These are phyloP conservation scores for Boeremia exigua DNA, from an alignment of 2,329 filamentous ascomycete genomes.

Conservation along the genomic window DNA sequence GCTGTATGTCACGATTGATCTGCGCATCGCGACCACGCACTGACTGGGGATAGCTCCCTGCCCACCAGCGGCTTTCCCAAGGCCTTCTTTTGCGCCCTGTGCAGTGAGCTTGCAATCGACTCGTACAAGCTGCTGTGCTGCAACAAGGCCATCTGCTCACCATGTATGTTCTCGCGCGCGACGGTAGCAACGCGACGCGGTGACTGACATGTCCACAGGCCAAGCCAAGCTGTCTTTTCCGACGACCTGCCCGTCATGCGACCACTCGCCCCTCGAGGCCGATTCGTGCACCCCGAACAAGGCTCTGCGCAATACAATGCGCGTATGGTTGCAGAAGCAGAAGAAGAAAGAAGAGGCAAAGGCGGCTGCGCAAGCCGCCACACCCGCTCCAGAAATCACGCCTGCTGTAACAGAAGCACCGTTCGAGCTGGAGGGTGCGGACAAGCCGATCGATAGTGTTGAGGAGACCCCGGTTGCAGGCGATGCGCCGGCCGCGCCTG, in stretches of 20 bases:
- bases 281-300: constrained; percentile 91
- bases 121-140: constrained; percentile 93
- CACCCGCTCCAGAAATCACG: constrained; percentile 31
- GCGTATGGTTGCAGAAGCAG: constrained; percentile 91
- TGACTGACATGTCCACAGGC: constrained; percentile 26
- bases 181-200: no score
- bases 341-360: constrained; percentile 61
- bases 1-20: constrained; percentile 25
- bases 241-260: constrained; percentile 86
- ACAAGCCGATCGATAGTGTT: constrained; percentile 39
- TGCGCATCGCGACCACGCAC: background rate
- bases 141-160: constrained; percentile 91
- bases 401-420: constrained; percentile 30
- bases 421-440: constrained; percentile 26
- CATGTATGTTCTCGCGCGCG: constrained; percentile 65
- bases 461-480: constrained; percentile 29
- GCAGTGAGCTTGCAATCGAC: constrained; percentile 88
- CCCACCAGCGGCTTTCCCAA: constrained; percentile 87
- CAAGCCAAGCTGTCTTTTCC: constrained; percentile 65
- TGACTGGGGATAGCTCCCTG: constrained; percentile 65
- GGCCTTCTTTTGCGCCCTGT: constrained; percentile 93
- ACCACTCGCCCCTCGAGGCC: constrained; percentile 84
- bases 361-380: constrained; percentile 37
- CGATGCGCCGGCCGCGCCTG: constrained; percentile 16
- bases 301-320: constrained; percentile 87